phyloP scores from a whole-genome alignment of 768 basidiomycete genomes.

The Pisolithus microcarpus region DNA sequence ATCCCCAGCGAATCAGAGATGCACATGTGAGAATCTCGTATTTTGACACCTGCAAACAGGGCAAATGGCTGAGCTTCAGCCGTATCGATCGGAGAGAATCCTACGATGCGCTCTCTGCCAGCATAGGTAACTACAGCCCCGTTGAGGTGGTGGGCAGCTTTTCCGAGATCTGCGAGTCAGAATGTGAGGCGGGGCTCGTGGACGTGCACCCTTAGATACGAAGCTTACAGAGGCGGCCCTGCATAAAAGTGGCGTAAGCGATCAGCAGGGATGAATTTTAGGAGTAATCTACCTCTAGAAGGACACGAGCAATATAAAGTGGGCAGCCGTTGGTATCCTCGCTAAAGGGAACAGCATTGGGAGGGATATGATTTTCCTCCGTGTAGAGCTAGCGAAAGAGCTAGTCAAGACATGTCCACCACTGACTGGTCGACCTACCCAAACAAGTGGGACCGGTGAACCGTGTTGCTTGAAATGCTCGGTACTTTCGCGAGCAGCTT shows the following conservation, averaged over 20 bases:
- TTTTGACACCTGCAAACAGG: conserved; percentile 16
- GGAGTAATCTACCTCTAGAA: conserved; percentile 13
- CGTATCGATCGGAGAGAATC: not conserved
- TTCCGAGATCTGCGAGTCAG: conserved; percentile 25
- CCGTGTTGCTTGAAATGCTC: conserved; percentile 22
- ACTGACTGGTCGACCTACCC: conserved; percentile 14
- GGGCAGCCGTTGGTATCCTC: conserved; percentile 24
- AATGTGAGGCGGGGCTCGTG: not conserved
- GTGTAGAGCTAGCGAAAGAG: conserved; percentile 17
- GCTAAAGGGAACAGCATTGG: conserved; percentile 29
- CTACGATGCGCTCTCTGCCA: conserved; percentile 29
- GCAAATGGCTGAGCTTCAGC: not conserved
- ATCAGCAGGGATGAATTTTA: not conserved
- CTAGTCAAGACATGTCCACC: no score
- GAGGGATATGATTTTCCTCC: conserved; percentile 25
- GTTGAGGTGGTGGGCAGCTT: conserved; percentile 23
- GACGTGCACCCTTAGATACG: not conserved
- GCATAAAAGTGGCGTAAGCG: not conserved
- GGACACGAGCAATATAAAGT: conserved; percentile 25
- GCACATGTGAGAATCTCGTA: conserved; percentile 33
- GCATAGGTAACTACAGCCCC: conserved; percentile 28
- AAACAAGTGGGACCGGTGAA: conserved; percentile 26
- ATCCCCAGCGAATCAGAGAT: conserved; percentile 27
- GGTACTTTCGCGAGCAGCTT: conserved; percentile 23
- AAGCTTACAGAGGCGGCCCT: conserved; percentile 24